Evolutionary conservation across 805 yeast species (phyloP).

Genomic region (Lachancea lanzarotensis): DNA sequence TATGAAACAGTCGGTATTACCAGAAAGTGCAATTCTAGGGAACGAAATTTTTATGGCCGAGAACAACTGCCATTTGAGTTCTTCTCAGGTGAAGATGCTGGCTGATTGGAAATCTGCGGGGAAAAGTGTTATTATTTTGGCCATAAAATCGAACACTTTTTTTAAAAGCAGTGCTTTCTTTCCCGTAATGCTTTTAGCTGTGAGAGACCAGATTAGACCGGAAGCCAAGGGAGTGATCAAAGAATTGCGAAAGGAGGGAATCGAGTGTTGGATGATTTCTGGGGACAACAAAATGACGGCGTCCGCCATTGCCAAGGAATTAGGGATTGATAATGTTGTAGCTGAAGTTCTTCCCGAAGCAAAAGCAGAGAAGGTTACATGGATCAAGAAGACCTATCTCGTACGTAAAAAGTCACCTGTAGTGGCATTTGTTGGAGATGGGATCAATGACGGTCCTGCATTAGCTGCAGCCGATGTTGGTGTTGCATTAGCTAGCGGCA

Average conservation of each 20-base stretch:
- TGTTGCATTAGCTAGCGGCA: conserved; percentile 67
- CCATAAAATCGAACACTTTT: conserved; percentile 31
- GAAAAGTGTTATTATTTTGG: conserved; percentile 57
- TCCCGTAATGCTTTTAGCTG: conserved; percentile 46
- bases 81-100: conserved; percentile 33
- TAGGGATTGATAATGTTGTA: conserved; percentile 56
- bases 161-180: conserved; percentile 32
- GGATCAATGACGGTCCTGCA: conserved; percentile 80
- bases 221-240: conserved; percentile 51
- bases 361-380: conserved; percentile 53
- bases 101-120: conserved; percentile 55
- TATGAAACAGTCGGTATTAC: conserved; percentile 32
- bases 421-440: conserved; percentile 80
- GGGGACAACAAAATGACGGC: conserved; percentile 71
- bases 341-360: conserved; percentile 72
- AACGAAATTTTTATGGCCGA: conserved; percentile 55
- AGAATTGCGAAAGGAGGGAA: conserved; percentile 35
- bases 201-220: conserved; percentile 52
- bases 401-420: conserved; percentile 17
- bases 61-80: conserved; percentile 35
- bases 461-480: conserved; percentile 71
- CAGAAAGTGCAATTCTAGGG: conserved; percentile 44
- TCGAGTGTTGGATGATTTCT: conserved; percentile 68
- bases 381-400: conserved; percentile 43
- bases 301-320: conserved; percentile 52